phyloP scores from a whole-genome alignment of 2,329 filamentous ascomycete species.

The Ustilaginoidea virens region DNA sequence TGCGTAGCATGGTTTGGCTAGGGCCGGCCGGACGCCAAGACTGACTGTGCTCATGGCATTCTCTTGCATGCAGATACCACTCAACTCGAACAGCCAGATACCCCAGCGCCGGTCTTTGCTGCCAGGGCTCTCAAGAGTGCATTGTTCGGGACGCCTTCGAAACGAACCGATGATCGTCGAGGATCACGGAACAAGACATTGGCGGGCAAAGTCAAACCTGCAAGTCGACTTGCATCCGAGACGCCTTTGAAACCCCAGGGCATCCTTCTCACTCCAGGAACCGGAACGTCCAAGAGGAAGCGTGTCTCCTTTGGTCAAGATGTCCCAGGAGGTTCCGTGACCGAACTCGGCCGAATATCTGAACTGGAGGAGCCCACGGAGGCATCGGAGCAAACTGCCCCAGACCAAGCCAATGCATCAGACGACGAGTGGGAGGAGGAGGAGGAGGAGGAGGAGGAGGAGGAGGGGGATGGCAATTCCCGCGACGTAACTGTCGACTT shows the following conservation, averaged over 20 bases:
- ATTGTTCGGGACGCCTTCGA: constrained; percentile 43
- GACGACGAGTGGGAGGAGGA: constrained; percentile 30
- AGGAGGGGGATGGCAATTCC: constrained; percentile 31
- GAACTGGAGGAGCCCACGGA: constrained; percentile 31
- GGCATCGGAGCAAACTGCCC: background rate
- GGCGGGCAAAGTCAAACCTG: constrained; percentile 6
- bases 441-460: constrained; percentile 33
- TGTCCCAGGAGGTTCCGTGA: constrained; percentile 18
- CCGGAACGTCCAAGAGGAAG: constrained; percentile 43
- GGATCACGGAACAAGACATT: constrained; percentile 11
- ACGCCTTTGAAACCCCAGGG: constrained; percentile 38
- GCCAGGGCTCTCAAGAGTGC: constrained; percentile 49
- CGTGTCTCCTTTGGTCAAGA: constrained; percentile 50
- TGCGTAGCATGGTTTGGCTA: too few species aligned
- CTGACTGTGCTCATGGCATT: background rate
- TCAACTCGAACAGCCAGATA: constrained; percentile 43
- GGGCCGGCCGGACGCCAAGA: too few species aligned
- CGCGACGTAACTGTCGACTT: constrained; percentile 54
- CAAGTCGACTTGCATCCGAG: constrained; percentile 15
- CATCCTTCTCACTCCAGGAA: constrained; percentile 50
- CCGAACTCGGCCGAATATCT: constrained; percentile 13
- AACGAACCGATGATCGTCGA: constrained; percentile 18
- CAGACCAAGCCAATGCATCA: constrained; percentile 8
- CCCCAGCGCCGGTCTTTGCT: constrained; percentile 50
- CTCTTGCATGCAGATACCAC: constrained; percentile 19